Evolutionary conservation across 2,329 filamentous ascomycete genomes (phyloP), one percentile per base, ranked within the genome.

Genomic region (Westerdykella ornata): DNA sequence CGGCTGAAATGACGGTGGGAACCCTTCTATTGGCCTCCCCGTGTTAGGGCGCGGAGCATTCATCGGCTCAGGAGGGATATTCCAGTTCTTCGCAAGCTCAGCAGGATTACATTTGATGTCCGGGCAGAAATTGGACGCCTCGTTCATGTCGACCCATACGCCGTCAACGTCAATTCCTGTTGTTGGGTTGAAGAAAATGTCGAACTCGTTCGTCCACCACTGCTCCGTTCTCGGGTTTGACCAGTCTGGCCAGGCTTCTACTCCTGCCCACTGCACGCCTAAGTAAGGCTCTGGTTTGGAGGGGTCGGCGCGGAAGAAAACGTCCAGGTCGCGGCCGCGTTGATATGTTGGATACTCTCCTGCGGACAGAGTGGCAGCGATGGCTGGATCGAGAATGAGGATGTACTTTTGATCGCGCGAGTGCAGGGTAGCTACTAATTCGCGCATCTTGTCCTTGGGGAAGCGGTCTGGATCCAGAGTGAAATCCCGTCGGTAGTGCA

Each of bases 261-360:
- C 74, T 35, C 85, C 85, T 5, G 85, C 82, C 85, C 85, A 90
- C 16, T 89, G 85, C 13, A 87, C 82, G 13, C 84, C 77, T 44
- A 74, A 54, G 46, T 74, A 76, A 3, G n/a, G n/a, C 7, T 33
- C 30, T 15, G 30, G 30, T 18, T 76, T 59, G 9, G 69, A 69
- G 12, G 73, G 82, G 51, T 87, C 81, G 2, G 50, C 54, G 53
- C 74, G 73, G 22, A 78, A 56, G 60, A 80, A 80, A 8, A 77
- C 62, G 15, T 69, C 74, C n/a, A 75, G 66, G 5, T 76, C 72
- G 1, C 78, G 63, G 0, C 84, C 85, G 13, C 77, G 73, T 38
- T 81, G 69, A 60, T 80, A 88, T 0, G 77, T 68, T 2, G 57
- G 48, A 49, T 80, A 80, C 47, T 74, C 63, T 1, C 63, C 66